phyloP scores from a whole-genome alignment of 2,329 filamentous ascomycete species.

The Orbilia brochopaga region DNA sequence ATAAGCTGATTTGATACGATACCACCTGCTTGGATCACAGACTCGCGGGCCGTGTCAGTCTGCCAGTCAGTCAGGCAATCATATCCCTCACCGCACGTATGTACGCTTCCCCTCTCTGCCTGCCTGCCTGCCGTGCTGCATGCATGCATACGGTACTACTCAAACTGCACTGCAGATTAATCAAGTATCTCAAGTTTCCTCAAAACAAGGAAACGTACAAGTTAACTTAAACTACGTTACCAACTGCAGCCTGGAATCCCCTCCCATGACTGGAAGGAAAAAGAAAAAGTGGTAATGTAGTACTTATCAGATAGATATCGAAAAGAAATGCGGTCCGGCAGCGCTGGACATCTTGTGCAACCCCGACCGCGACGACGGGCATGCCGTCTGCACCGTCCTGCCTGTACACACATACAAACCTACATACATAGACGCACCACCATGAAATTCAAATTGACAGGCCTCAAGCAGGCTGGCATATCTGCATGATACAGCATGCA shows the following conservation, averaged over 20 bases:
- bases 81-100: conserved; percentile 41
- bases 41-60: conserved; percentile 18
- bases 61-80: conserved; percentile 11
- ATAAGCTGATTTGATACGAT: conserved; percentile 21
- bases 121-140: too few relatives aligned
- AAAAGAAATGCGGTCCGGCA: conserved; percentile 3
- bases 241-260: neutral
- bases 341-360: neutral
- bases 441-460: too few relatives aligned
- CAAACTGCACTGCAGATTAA: too few relatives aligned
- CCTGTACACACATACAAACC: too few relatives aligned
- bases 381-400: neutral
- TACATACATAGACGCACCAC: too few relatives aligned
- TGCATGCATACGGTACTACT: too few relatives aligned
- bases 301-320: neutral
- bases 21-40: conserved; percentile 29
- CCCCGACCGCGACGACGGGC: conserved; percentile 1
- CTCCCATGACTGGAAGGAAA: neutral
- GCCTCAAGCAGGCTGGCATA: neutral
- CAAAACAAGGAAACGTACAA: neutral
- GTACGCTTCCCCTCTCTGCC: neutral
- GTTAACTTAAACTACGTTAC: neutral
- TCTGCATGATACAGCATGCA: neutral
- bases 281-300: conserved; percentile 1
- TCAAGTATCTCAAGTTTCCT: too few relatives aligned